These are phyloP conservation scores for Chaetomium fimeti DNA, from an alignment of 495 filamentous ascomycete genomes.

Conservation along the genomic window DNA sequence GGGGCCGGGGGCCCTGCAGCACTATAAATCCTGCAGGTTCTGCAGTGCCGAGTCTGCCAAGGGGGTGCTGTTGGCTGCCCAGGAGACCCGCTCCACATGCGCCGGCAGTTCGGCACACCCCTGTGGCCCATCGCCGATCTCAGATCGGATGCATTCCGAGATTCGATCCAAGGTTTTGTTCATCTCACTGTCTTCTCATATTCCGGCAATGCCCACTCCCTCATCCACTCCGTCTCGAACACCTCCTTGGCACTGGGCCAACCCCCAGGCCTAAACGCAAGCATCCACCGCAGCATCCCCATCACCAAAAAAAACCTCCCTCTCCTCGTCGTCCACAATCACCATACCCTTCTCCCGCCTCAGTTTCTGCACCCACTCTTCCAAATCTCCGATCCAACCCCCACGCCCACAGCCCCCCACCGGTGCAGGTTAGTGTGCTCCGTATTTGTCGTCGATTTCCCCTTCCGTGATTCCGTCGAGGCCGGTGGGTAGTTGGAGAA, in stretches of 20 bases:
- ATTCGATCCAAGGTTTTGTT: not conserved
- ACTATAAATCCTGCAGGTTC: not conserved
- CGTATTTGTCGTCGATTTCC: constrained; percentile 37
- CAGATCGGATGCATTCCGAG: not conserved
- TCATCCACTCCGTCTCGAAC: constrained; percentile 37
- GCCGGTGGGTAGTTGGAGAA: constrained; percentile 39
- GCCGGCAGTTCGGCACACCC: not conserved
- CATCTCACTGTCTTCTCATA: not conserved
- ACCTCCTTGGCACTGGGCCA: constrained; percentile 34
- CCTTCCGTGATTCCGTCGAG: constrained; percentile 36
- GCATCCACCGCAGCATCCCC: constrained; percentile 42
- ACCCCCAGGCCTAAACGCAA: constrained; percentile 42
- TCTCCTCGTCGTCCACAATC: constrained; percentile 26
- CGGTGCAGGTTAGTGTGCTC: constrained; percentile 28
- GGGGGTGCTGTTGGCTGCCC: not conserved
- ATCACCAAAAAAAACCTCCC: constrained; percentile 38
- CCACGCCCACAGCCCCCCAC: constrained; percentile 21
- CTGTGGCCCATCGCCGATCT: not conserved
- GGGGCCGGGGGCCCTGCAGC: not conserved
- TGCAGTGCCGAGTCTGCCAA: not conserved
- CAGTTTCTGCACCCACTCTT: constrained; percentile 17
- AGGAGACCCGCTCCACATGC: not conserved
- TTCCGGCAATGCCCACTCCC: constrained; percentile 42
- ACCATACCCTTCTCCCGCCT: constrained; percentile 19
- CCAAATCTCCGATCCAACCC: constrained; percentile 17